phyloP scores from a whole-genome alignment of 1,139 yeast species.

The Candida glucosophila region DNA sequence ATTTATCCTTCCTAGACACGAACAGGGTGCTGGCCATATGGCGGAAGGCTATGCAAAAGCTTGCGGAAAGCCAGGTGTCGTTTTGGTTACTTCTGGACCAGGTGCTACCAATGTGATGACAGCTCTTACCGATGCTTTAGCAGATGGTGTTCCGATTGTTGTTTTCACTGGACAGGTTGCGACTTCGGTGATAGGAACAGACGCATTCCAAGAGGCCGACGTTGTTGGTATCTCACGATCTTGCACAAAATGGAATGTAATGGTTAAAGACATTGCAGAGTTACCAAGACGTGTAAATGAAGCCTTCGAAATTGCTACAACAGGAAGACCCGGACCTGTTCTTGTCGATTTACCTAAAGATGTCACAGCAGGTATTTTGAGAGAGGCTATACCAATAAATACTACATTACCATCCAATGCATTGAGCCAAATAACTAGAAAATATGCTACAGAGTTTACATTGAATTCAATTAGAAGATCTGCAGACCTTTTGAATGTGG shows the following conservation, averaged over 20 bases:
- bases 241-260: conserved; percentile 98
- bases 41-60: conserved; percentile 99
- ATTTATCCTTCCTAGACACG: conserved; percentile 91
- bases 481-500: conserved; percentile 67
- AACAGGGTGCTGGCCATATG: conserved; percentile 99
- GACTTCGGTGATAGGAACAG: conserved; percentile 92
- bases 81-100: conserved; percentile 94
- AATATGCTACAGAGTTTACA: conserved; percentile 70
- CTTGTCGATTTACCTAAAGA: conserved; percentile 96
- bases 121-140: conserved; percentile 95
- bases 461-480: conserved; percentile 68
- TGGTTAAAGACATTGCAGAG: conserved; percentile 93
- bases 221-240: conserved; percentile 94
- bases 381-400: conserved; percentile 80
- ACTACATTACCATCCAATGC: conserved; percentile 81
- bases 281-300: conserved; percentile 93
- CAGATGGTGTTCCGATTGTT: conserved; percentile 95
- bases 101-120: conserved; percentile 98
- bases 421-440: conserved; percentile 59
- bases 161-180: conserved; percentile 99
- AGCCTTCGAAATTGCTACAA: conserved; percentile 93
- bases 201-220: conserved; percentile 98
- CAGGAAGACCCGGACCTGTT: conserved; percentile 98
- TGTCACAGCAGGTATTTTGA: conserved; percentile 85
- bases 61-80: conserved; percentile 95